Conservation (phyloP, 768 basidiomycete genomes). For the Pholiota molesta region DNA sequence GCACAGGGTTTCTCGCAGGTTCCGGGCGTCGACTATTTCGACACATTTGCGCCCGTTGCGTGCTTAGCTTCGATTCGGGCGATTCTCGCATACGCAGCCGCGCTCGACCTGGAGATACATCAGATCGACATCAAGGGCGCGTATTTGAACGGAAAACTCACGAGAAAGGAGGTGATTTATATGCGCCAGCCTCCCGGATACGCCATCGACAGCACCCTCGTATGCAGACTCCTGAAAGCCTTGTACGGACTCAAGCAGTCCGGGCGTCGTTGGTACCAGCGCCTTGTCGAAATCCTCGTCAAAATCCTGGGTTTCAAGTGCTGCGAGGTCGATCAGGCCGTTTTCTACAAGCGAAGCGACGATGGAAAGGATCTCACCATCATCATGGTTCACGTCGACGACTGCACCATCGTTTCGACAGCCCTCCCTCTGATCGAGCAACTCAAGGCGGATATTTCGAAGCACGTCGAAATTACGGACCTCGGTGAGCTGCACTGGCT, state of each 20-base stretch:
- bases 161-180: slow-evolving; percentile 35
- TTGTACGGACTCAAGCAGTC: slow-evolving; percentile 35
- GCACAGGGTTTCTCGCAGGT: slow-evolving; percentile 31
- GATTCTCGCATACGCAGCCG: slow-evolving; percentile 36
- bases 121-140: slow-evolving; percentile 43
- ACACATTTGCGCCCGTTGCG: slow-evolving; percentile 34
- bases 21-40: slow-evolving; percentile 40
- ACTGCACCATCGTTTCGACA: neutral
- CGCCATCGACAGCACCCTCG: neutral
- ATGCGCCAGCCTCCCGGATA: slow-evolving; percentile 39
- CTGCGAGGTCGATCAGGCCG: slow-evolving; percentile 26
- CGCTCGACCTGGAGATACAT: slow-evolving; percentile 32
- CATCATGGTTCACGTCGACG: slow-evolving; percentile 26
- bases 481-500: slow-evolving; percentile 22
- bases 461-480: slow-evolving; percentile 4
- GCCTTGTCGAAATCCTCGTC: slow-evolving; percentile 13
- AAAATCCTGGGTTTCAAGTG: slow-evolving; percentile 17
- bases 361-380: no score
- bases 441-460: neutral
- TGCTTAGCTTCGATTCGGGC: slow-evolving; percentile 26
- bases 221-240: slow-evolving; percentile 27
- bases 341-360: slow-evolving; percentile 19
- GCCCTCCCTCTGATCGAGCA: slow-evolving; percentile 9
- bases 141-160: slow-evolving; percentile 33
- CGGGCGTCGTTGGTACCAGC: slow-evolving; percentile 28